Evolutionary conservation across 2,329 filamentous ascomycete genomes (phyloP).

Genomic region (Acarospora socialis): DNA sequence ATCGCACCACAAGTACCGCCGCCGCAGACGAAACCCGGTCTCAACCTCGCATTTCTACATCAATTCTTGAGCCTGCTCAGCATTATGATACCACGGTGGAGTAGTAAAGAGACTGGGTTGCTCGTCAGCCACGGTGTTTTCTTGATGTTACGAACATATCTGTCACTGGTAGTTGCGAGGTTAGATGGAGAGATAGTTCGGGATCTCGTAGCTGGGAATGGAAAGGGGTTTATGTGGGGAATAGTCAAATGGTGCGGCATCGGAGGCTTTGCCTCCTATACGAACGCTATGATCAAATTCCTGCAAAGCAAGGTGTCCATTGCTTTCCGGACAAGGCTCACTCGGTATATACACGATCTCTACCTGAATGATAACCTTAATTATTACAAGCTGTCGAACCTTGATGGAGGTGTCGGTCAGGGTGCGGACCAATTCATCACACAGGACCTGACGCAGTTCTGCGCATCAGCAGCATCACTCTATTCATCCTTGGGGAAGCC

Average conservation of each 20-base stretch:
- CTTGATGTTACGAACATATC: slow-evolving; percentile 79
- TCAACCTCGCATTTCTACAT: slow-evolving; percentile 91
- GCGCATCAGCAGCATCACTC: slow-evolving; percentile 74
- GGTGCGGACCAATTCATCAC: slow-evolving; percentile 95
- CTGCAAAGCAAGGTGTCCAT: slow-evolving; percentile 97
- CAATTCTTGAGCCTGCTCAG: slow-evolving; percentile 92
- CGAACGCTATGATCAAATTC: slow-evolving; percentile 98
- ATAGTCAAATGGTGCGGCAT: slow-evolving; percentile 92
- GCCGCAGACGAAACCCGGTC: slow-evolving; percentile 77
- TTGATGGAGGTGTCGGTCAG: slow-evolving; percentile 85
- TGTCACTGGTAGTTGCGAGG: slow-evolving; percentile 82
- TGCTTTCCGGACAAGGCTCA: slow-evolving; percentile 87
- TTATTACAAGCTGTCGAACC: slow-evolving; percentile 87
- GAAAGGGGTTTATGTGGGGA: slow-evolving; percentile 74
- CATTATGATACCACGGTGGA: slow-evolving; percentile 94
- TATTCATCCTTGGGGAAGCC: slow-evolving; percentile 98
- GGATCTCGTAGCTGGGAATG: slow-evolving; percentile 89
- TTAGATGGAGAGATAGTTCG: slow-evolving; percentile 92
- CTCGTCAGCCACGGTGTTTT: slow-evolving; percentile 81
- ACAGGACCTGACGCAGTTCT: slow-evolving; percentile 91
- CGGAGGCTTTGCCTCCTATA: slow-evolving; percentile 81
- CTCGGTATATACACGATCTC: slow-evolving; percentile 90
- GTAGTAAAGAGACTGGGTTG: slow-evolving; percentile 86
- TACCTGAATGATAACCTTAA: slow-evolving; percentile 91
- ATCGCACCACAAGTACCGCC: slow-evolving; percentile 56